phyloP scores from a whole-genome alignment of 148 eudicot genomes.

The Rhododendron henanense region DNA sequence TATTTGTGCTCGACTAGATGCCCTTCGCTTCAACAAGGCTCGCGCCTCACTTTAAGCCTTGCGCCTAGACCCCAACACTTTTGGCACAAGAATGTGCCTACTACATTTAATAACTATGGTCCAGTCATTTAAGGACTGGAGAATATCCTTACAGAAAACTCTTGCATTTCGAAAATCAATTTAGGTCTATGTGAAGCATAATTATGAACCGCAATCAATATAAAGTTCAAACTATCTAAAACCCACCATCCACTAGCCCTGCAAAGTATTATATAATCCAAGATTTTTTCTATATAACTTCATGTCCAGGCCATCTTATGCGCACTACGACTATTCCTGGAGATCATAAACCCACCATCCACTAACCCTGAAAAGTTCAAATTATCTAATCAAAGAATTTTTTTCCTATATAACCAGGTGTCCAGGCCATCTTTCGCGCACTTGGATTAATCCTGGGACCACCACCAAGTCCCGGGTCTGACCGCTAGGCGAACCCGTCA shows the following conservation, averaged over 20 bases:
- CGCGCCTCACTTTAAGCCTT: too few relatives aligned
- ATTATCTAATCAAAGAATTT: too few relatives aligned
- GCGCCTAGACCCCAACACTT: too few relatives aligned
- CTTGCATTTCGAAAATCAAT: neutral
- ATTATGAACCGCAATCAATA: neutral
- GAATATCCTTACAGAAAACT: neutral
- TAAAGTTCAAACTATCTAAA: neutral
- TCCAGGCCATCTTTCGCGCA: neutral
- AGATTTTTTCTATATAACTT: neutral
- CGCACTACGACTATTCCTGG: neutral
- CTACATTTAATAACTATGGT: too few relatives aligned
- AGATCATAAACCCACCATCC: neutral
- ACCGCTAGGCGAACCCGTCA: neutral
- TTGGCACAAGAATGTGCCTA: too few relatives aligned
- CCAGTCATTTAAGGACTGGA: neutral
- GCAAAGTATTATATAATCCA: too few relatives aligned
- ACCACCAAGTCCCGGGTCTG: neutral
- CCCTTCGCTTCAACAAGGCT: too few relatives aligned
- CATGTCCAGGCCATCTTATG: neutral
- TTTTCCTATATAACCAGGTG: too few relatives aligned
- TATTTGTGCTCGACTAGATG: too few relatives aligned
- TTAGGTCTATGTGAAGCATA: neutral
- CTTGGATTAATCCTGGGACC: neutral
- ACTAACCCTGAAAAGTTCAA: neutral
- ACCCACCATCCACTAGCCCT: too few relatives aligned